Evolutionary conservation across 441 rosid species (phyloP), one percentile per base, ranked within the genome.

Genomic region (Omphalea diandra): DNA sequence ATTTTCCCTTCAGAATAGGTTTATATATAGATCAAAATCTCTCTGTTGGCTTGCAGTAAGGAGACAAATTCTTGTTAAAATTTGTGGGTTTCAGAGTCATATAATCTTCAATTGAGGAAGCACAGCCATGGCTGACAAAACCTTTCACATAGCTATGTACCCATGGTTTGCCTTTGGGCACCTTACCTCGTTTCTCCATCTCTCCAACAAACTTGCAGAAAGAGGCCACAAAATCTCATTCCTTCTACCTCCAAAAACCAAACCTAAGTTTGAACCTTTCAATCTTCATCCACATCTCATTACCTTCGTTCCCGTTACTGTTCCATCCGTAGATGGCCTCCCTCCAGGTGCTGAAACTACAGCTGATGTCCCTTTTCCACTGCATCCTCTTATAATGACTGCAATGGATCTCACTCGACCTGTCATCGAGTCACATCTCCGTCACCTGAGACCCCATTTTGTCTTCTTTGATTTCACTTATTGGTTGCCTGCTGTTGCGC

Each of bases 111-210:
- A 31, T 10, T 6, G 22, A 27, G 53, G 14, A 70, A 41, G n/a
- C n/a, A n/a, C n/a, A n/a, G n/a, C 22, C 26, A 52, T 57, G 67
- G 54, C 15, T 14, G 66, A 47, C 31, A 35, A 63, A 3, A 49
- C 8, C 12, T 59, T 77, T 7, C 81, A 77, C 46, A 67, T 83
- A 49, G 85, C 73, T 3, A 83, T 83, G 89, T 85, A 70, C 44
- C 89, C 91, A 60, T n/a, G 79, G 89, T 86, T 72, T 85, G 63
- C 85, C 86, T 33, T 53, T 76, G 86, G 86, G 41, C 86, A 87
- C 43, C 58, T 79, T 3, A 76, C 80, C 9, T 18, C 85, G 3
- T 85, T 70, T 68, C 78, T 85, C n/a, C 82, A 81, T 32, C 49
- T 79, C 7, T 62, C 91, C 59, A 82, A 85, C 78, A 82, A 85